These are phyloP conservation scores for Solanum piurae DNA, from an alignment of 257 asterid species.

Conservation along the genomic window DNA sequence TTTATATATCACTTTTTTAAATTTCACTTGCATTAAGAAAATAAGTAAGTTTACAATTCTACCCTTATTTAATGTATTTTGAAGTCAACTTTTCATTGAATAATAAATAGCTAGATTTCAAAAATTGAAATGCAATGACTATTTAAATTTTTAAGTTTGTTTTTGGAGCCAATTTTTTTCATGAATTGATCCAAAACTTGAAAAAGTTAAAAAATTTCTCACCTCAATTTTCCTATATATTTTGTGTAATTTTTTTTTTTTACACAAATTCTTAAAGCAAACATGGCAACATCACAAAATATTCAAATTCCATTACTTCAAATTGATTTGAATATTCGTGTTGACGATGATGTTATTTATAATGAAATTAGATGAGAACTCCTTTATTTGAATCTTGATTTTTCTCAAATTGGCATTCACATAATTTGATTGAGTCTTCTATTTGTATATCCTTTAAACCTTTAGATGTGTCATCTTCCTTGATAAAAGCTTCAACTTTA, in stretches of 20 bases:
- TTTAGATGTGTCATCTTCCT: neutral
- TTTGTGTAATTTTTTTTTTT: no score
- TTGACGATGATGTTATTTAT: no score
- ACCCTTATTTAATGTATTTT: no score
- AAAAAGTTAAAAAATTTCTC: neutral
- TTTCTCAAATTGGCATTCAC: neutral
- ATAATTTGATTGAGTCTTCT: neutral
- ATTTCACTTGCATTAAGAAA: neutral
- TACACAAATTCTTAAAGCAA: no score
- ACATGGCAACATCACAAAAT: no score
- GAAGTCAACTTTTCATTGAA: neutral
- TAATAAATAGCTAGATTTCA: neutral
- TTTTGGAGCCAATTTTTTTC: neutral
- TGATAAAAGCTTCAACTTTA: no score
- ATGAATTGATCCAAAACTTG: neutral
- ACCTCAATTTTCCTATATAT: neutral
- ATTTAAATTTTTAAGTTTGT: no score
- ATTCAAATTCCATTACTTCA: no score
- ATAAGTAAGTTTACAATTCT: no score
- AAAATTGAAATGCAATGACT: neutral
- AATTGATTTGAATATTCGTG: no score
- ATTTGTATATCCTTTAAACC: neutral
- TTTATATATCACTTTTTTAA: neutral
- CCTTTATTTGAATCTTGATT: neutral
- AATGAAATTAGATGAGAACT: neutral